Evolutionary conservation across 768 basidiomycete genomes (phyloP).

Genomic region (Lactarius vividus): DNA sequence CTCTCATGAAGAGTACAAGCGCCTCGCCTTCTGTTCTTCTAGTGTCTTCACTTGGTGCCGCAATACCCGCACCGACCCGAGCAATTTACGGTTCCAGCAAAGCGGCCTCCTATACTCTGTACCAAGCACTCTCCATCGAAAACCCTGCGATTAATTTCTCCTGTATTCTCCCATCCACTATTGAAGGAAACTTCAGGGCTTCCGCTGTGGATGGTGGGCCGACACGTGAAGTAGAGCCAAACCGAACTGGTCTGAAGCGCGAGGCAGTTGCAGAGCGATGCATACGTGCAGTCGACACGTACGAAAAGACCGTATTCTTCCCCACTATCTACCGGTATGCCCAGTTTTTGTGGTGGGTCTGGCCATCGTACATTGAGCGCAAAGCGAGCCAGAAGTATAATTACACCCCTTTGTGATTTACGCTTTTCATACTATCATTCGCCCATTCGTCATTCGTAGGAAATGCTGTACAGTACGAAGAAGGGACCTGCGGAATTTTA

Average conservation of each 20-base stretch:
- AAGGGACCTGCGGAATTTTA: background rate
- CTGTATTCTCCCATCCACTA: slow-evolving; percentile 61
- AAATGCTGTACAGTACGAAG: background rate
- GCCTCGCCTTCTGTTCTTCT: slow-evolving; percentile 70
- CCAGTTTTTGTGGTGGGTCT: slow-evolving; percentile 63
- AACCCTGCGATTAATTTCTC: slow-evolving; percentile 67
- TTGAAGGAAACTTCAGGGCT: slow-evolving; percentile 76
- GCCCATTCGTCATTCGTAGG: background rate
- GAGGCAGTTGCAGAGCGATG: slow-evolving; percentile 59
- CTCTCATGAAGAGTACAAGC: slow-evolving; percentile 65
- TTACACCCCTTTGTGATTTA: slow-evolving; percentile 34
- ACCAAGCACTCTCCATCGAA: slow-evolving; percentile 77
- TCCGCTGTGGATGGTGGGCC: slow-evolving; percentile 68
- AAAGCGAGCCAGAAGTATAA: slow-evolving; percentile 64
- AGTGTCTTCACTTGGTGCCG: slow-evolving; percentile 72
- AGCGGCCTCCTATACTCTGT: slow-evolving; percentile 71
- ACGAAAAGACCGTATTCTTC: slow-evolving; percentile 58
- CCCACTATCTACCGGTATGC: slow-evolving; percentile 47
- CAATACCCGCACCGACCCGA: slow-evolving; percentile 84
- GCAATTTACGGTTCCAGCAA: slow-evolving; percentile 84
- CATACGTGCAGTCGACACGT: slow-evolving; percentile 56
- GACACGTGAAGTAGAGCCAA: slow-evolving; percentile 46
- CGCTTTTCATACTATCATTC: background rate
- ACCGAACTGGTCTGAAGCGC: slow-evolving; percentile 55
- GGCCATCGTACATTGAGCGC: slow-evolving; percentile 56